Evolutionary conservation across 2,329 filamentous ascomycete genomes (phyloP).

Genomic region (Arthroderma sp.): DNA sequence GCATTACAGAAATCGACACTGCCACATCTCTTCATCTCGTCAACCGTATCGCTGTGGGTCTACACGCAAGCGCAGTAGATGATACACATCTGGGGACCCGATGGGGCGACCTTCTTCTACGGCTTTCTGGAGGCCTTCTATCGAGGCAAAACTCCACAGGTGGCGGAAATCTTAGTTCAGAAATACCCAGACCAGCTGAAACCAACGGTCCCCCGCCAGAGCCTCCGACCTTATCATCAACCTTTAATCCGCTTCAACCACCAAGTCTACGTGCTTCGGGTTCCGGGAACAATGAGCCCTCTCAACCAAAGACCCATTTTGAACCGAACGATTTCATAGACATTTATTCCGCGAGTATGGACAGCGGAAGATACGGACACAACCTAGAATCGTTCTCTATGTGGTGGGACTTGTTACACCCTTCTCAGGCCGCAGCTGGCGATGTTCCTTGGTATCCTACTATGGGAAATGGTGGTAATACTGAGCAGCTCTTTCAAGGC

Average conservation of each 20-base stretch:
- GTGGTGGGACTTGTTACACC: background rate
- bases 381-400: background rate
- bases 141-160: background rate
- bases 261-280: background rate
- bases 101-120: conserved; percentile 8
- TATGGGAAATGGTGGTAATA: background rate
- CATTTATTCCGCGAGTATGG: background rate
- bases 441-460: background rate
- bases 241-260: background rate
- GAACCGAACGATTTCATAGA: background rate
- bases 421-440: background rate
- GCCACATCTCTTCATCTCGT: conserved; percentile 3
- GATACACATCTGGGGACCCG: conserved; percentile 7
- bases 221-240: background rate
- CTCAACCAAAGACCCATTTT: background rate
- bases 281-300: background rate
- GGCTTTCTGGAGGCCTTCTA: background rate
- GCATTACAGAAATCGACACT: conserved; percentile 2
- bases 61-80: conserved; percentile 4
- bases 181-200: background rate
- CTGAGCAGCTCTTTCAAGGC: background rate
- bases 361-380: too few species aligned
- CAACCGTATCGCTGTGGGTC: background rate
- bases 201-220: background rate
- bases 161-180: background rate